These are phyloP conservation scores for Cryptosporidium ubiquitum DNA, from an alignment of 169 alveolate genomes.

Conservation along the genomic window DNA sequence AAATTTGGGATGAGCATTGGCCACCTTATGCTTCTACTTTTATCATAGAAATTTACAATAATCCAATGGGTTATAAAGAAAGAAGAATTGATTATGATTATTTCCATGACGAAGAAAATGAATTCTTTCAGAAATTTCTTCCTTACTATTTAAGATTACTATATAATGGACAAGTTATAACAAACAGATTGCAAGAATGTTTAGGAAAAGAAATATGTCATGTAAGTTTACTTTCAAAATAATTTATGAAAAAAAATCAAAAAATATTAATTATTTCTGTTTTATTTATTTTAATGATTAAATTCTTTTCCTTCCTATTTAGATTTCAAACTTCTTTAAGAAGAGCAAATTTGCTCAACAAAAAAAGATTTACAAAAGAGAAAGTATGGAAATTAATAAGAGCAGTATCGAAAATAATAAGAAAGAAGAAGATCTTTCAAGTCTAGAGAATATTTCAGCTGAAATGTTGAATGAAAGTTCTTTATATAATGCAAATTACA, in stretches of 20 bases:
- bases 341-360: constrained; percentile 46
- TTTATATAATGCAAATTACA: constrained; percentile 7
- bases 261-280: too few relatives aligned
- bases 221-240: constrained; percentile 23
- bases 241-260: neutral
- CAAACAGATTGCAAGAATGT: constrained; percentile 16
- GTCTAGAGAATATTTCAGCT: constrained; percentile 2
- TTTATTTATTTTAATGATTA: neutral
- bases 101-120: neutral
- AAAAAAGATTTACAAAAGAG: constrained; percentile 1
- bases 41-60: constrained; percentile 43
- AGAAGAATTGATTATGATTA: neutral
- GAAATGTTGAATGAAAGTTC: constrained; percentile 18
- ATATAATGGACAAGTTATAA: constrained; percentile 58
- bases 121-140: neutral
- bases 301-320: neutral
- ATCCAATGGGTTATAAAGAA: neutral
- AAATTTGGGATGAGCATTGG: constrained; percentile 68
- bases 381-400: neutral
- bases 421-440: neutral
- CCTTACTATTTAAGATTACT: constrained; percentile 45
- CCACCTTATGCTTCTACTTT: constrained; percentile 73
- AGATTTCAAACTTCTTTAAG: constrained; percentile 45
- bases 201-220: constrained; percentile 31
- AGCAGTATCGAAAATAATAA: neutral